phyloP scores from a whole-genome alignment of 2,329 filamentous ascomycete genomes.

The Aspergillus flavus region DNA sequence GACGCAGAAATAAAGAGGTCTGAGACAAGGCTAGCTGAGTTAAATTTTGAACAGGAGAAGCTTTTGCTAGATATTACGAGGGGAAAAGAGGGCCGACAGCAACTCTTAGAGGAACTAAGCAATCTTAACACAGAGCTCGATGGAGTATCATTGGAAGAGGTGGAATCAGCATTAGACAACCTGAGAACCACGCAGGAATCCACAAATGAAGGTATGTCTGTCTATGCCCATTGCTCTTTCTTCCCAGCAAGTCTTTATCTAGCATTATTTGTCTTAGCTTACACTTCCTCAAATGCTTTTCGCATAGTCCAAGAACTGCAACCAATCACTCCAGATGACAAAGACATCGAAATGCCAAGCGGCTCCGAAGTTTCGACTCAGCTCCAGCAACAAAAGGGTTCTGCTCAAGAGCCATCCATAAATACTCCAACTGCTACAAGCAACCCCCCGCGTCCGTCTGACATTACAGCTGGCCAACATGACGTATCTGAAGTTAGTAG shows the following conservation, averaged over 20 bases:
- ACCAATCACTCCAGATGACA: neutral
- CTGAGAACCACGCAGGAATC: conserved; percentile 20
- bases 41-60: conserved; percentile 40
- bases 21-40: conserved; percentile 35
- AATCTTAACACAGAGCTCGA: conserved; percentile 51
- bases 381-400: conserved; percentile 1
- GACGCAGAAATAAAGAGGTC: conserved; percentile 48
- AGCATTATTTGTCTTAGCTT: neutral
- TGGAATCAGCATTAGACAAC: conserved; percentile 40
- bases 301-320: neutral
- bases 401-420: neutral
- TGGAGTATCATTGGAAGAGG: conserved; percentile 48
- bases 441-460: neutral
- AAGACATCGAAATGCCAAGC: neutral
- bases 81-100: conserved; percentile 44
- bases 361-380: neutral
- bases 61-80: conserved; percentile 51
- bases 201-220: conserved; percentile 24
- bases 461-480: neutral
- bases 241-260: neutral
- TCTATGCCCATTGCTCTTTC: neutral
- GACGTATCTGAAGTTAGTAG: conserved; percentile 12
- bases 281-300: neutral
- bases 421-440: neutral
- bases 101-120: conserved; percentile 53